Evolutionary conservation across 2,329 filamentous ascomycete genomes (phyloP).

Genomic region (Venturiaceae sp.): DNA sequence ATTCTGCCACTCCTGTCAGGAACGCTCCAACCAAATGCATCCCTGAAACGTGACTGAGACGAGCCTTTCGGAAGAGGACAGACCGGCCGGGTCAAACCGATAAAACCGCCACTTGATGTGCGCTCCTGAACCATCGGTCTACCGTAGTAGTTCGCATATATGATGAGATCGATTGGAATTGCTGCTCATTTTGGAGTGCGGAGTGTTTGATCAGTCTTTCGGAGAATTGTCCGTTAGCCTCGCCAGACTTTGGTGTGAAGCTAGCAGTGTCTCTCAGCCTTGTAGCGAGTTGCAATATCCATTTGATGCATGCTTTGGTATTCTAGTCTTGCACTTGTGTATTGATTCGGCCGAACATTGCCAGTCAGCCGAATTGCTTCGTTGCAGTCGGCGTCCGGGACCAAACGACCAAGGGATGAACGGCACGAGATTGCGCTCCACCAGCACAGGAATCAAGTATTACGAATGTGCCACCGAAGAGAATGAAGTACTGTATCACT

Average conservation of each 20-base stretch:
- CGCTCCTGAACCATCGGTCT: background rate
- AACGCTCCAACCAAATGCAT: slow-evolving; percentile 1
- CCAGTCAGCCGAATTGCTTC: background rate
- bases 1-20: background rate
- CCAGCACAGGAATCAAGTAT: background rate
- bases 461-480: background rate
- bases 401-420: background rate
- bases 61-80: background rate
- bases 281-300: too few species aligned
- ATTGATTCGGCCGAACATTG: background rate
- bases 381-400: background rate
- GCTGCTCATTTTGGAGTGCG: background rate
- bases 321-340: background rate
- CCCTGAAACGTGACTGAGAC: background rate
- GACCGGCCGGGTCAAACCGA: background rate
- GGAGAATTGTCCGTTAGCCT: background rate
- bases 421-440: background rate
- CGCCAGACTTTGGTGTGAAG: too few species aligned
- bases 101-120: background rate
- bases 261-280: too few species aligned
- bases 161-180: background rate
- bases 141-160: background rate
- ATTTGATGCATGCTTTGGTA: background rate
- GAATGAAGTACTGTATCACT: slow-evolving; percentile 27
- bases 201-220: background rate